Evolutionary conservation across 169 alveolate genomes (phyloP), one percentile per base, ranked within the genome.

Genomic region (Perkinsus chesapeaki): DNA sequence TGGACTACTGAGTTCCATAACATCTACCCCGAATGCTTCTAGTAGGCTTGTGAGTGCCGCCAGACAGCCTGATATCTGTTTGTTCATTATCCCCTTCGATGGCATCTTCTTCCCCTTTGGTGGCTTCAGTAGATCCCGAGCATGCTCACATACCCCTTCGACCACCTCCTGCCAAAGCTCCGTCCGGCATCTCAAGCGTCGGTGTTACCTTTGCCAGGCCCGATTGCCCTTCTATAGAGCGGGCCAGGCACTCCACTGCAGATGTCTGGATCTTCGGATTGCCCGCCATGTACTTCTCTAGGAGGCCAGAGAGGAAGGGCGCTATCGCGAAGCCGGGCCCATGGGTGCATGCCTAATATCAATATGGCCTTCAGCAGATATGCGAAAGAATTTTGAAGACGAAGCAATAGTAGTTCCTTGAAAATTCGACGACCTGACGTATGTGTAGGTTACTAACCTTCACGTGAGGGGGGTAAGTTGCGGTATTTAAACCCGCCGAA

Each of bases 31-130:
- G 27, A 60, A 60, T 27, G 82, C 82, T 34, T 60, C 82, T 27
- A 60, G 82, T 9, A 60, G 82, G 23, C 82, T 60, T 20, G 82
- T 60, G 31, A 60, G 82, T 1, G 82, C 82, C 12, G 82, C 82
- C 37, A 60, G 82, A 34, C 82, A 60, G 7, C 82, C 82, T 12
- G 82, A 60, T 27, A 60, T 7, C 82, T 60, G 82, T 16, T 60
- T 60, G 23, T 60, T 60, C 37, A 23, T 60, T 27, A 60, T 23
- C 3, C 82, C 82, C 31, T 60, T 60, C 12, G 82, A 7, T 5
- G 82, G 82, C 82, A 60, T 60, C 82, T 60, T 60, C 82, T 60
- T 60, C 82, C 82, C 82, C 82, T 60, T 60, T 20, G 82, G 82
- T 0, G 82, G 82, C 3, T 60, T 60, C 82, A 60, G 31, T 34